Evolutionary conservation across 108 stramenopile genomes (phyloP), one percentile per base, ranked within the genome.

Genomic region (Chaetoceros muelleri): DNA sequence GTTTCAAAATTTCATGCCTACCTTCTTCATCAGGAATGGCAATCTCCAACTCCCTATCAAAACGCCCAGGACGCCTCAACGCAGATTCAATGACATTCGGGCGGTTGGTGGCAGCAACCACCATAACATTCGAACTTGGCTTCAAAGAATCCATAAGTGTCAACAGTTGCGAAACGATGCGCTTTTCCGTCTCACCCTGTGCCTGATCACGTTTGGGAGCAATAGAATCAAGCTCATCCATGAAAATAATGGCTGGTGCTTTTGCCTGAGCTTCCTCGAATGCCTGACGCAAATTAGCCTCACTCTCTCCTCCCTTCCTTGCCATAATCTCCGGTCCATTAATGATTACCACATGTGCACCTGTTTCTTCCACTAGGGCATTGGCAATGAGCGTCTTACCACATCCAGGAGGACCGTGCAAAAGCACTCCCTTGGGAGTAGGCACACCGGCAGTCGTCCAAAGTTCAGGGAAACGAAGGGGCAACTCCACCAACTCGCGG

Each of bases 21-120:
- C 96, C 99, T 45, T 96, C 94, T 62, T 96, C 96, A 62, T 98
- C 96, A n/a, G 99, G 97, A 52, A 96, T 93, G n/a, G 76, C 93
- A 64, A 99, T 97, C 66, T 94, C 93, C 22, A 99, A 62, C 74
- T 99, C 99, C 46, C 96, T 86, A 64, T 98, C 97, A 70, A 99
- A 95, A 28, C 98, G 82, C 0, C 98, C 98, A 19, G 96, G 95
- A 28, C 98, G 86, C 56, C 95, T 92, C 20, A 99, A 70, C 17
- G 96, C 95, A 18, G 92, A 74, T 62, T 99, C 99, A 58, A 99
- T 94, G 30, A 93, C 87, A 69, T 95, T 93, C 3, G 99, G 96
- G 7, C 95, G 73, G 62, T 96, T 97, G n/a, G 96, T 99, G 2
- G 99, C 96, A 25, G 84, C 99, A 64, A 99, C 90, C 3, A 99